phyloP scores from a whole-genome alignment of 495 filamentous ascomycete species.

The Aspergillus biplanus region DNA sequence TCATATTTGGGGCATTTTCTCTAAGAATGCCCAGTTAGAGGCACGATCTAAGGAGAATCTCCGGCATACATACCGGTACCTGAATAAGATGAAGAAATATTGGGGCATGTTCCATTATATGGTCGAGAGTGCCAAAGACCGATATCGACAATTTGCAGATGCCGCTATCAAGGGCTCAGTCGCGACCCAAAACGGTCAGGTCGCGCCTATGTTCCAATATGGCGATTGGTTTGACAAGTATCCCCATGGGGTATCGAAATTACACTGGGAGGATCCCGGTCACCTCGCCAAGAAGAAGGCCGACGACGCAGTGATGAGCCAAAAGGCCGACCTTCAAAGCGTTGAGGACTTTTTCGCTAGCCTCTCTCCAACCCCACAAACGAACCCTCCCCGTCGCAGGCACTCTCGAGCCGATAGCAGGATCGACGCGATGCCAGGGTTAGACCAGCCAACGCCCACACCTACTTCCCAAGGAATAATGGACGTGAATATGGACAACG shows the following conservation, averaged over 20 bases:
- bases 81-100: slow-evolving; percentile 92
- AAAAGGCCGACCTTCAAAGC: slow-evolving; percentile 86
- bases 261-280: slow-evolving; percentile 81
- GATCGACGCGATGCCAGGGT: slow-evolving; percentile 29
- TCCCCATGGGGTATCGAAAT: slow-evolving; percentile 84
- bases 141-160: slow-evolving; percentile 85
- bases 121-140: slow-evolving; percentile 88
- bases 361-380: slow-evolving; percentile 66
- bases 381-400: slow-evolving; percentile 44
- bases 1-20: slow-evolving; percentile 91
- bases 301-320: slow-evolving; percentile 79
- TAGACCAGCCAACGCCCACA: slow-evolving; percentile 36
- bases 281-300: slow-evolving; percentile 69
- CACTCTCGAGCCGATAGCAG: slow-evolving; percentile 43
- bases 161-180: slow-evolving; percentile 56
- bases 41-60: slow-evolving; percentile 81
- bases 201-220: slow-evolving; percentile 82
- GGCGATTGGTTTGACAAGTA: slow-evolving; percentile 98
- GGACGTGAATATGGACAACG: slow-evolving; percentile 41
- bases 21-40: slow-evolving; percentile 74
- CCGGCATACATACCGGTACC: slow-evolving; percentile 85
- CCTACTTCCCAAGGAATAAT: slow-evolving; percentile 29
- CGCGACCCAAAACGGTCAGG: slow-evolving; percentile 52
- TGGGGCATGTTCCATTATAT: slow-evolving; percentile 99
- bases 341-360: slow-evolving; percentile 95